Evolutionary conservation across 139 green algal species (phyloP).

Genomic region (Tetratostichococcus sp.): DNA sequence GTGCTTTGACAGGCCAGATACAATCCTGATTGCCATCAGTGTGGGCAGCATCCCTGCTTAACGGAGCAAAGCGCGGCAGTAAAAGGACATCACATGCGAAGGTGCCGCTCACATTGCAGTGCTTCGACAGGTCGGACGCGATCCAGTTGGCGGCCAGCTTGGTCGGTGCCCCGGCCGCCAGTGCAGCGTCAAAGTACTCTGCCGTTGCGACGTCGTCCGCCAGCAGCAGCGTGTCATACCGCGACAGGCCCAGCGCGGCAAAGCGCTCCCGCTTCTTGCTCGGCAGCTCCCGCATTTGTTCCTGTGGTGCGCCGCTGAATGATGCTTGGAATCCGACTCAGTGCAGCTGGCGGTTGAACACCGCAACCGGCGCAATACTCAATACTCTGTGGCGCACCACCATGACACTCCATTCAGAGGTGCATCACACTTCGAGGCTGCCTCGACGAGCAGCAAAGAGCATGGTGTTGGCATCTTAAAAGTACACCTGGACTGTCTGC

Average conservation of each 20-base stretch:
- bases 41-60: too few relatives aligned
- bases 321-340: too few relatives aligned
- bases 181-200: constrained; percentile 69
- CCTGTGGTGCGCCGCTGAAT: constrained; percentile 12
- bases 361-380: too few relatives aligned
- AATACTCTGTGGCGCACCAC: too few relatives aligned
- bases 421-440: too few relatives aligned
- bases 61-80: too few relatives aligned
- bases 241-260: constrained; percentile 62
- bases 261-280: constrained; percentile 60
- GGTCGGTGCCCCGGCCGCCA: constrained; percentile 58
- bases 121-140: constrained; percentile 84
- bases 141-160: constrained; percentile 94
- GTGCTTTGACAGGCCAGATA: too few relatives aligned
- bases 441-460: too few relatives aligned
- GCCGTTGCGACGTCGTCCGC: constrained; percentile 72
- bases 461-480: too few relatives aligned
- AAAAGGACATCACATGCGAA: background rate
- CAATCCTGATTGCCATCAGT: too few relatives aligned
- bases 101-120: constrained; percentile 56
- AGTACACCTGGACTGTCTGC: constrained; percentile 36
- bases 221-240: constrained; percentile 75
- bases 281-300: constrained; percentile 79
- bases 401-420: too few relatives aligned
- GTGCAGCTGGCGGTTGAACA: too few relatives aligned